Evolutionary conservation across 2,329 filamentous ascomycete species (phyloP), one percentile per base, ranked within the genome.

Genomic region (Tetracladium maxilliforme): DNA sequence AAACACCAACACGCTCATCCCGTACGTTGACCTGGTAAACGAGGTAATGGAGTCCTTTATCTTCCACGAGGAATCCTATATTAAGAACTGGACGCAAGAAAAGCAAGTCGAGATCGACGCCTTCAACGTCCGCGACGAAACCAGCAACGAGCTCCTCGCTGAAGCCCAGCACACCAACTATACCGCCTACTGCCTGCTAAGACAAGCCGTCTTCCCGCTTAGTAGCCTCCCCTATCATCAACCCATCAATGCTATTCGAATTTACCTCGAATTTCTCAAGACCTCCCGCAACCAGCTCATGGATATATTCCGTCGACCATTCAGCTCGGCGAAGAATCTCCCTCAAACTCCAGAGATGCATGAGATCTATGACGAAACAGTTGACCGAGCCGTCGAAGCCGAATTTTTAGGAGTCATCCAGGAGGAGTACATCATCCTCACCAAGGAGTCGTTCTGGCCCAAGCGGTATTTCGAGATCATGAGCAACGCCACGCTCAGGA

Each of bases 21-120:
- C 45, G 4, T 43, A 43, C 25, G 38, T 47, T 12, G 42, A 45
- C 23, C 31, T 49, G 12, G 38, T 30, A 8, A 41, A 39, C 24
- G 44, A 49, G 28, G 29, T 44, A 7, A 30, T 48, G 29, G 43
- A 48, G 29, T 34, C 34, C 10, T 36, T 31, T 24, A 24, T 35
- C 15, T n/a, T n/a, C n/a, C 44, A 42, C 1, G 54, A 58, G 11
- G 24, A 9, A 27, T 9, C 13, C 14, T 14, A 10, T 11, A 27
- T 24, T 15, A 14, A 8, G 11, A 19, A 25, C 10, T 10, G 16
- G 17, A 19, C 4, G 13, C 19, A 18, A 30, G 11, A 27, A 14
- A 6, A 17, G 19, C 6, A 14, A 21, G 19, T 17, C 20, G 10
- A 10, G 23, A n/a, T n/a, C n/a, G n/a, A n/a, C 8, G 21, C 14